Percentiles rank a stretch among this genome's conserved stretches.
These are phyloP conservation scores for Fragaria nilgerrensis DNA, from an alignment of 306 rosid genomes.

Conservation along the genomic window DNA sequence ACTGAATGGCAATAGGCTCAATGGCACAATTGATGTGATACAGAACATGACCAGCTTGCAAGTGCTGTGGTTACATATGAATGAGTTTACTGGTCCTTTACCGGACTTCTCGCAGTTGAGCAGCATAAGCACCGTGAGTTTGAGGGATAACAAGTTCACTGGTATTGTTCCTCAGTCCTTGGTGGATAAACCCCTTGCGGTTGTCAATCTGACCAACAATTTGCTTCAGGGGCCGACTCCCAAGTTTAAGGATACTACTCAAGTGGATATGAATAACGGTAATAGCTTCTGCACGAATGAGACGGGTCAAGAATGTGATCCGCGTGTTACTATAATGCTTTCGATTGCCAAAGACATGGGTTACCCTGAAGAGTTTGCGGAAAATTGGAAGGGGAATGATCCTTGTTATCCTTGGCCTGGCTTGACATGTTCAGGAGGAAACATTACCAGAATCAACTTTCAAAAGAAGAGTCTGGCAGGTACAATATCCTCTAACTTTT, in stretches of 20 bases:
- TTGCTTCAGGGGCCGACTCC: slow-evolving; percentile 77
- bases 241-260: slow-evolving; percentile 21
- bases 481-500: slow-evolving; percentile 56
- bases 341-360: slow-evolving; percentile 40
- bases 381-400: slow-evolving; percentile 63
- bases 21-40: slow-evolving; percentile 60
- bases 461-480: slow-evolving; percentile 59
- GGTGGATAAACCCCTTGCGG: slow-evolving; percentile 32
- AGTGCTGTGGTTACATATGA: slow-evolving; percentile 49
- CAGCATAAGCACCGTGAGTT: slow-evolving; percentile 27
- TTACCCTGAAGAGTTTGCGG: slow-evolving; percentile 59
- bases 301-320: slow-evolving; percentile 37
- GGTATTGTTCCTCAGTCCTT: slow-evolving; percentile 72
- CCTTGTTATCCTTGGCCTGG: slow-evolving; percentile 68
- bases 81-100: slow-evolving; percentile 70
- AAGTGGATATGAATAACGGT: slow-evolving; percentile 22
- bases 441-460: slow-evolving; percentile 53
- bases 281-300: slow-evolving; percentile 50
- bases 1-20: slow-evolving; percentile 44
- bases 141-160: slow-evolving; percentile 57
- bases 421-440: slow-evolving; percentile 34
- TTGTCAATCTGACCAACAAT: slow-evolving; percentile 66
- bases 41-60: slow-evolving; percentile 53
- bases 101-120: slow-evolving; percentile 52
- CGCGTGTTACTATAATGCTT: slow-evolving; percentile 45